Base-by-base conservation (phyloP, 2,329 filamentous ascomycete genomes). In the Diplodia intermedia region DNA sequence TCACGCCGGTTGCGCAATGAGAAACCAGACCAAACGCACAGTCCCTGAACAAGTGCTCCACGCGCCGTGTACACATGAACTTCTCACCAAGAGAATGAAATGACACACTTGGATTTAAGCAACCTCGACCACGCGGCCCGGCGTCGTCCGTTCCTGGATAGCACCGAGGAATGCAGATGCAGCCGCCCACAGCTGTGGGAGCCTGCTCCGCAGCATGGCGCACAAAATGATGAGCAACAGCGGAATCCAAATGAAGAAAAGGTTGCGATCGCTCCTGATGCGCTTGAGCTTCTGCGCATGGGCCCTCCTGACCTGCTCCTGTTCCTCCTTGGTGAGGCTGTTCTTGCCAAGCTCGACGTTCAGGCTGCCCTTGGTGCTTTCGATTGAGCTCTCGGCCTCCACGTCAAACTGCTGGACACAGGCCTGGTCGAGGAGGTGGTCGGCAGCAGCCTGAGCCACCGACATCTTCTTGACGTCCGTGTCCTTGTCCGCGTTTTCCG, bases 391-490 rank as follows among this genome's bases (percentile, higher is more conserved):
- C 29, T 66, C 79, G 23, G 81, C 79, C 60, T 84, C 82, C 2
- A 79, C 14, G 74, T 89, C 87, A 68, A 85, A 88, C 5, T 86
- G 72, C 6, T 80, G 71, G 2, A 84, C 77, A 70, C 86, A 89
- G 74, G 89, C 89, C 47, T 79, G 78, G 72, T 90, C 87, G 4
- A 86, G 86, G 67, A 86, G 83, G 2, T 83, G 83, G 33, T 90
- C 88, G 15, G 83, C 85, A 1, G 85, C 85, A 2, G 88, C 88
- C 65, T 82, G 82, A 9, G 83, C 82, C 1, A 86, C 86, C n/a
- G 86, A 86, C 20, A 84, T 80, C 72, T 86, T 84, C 77, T 90
- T 90, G 29, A 79, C 80, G 7, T 68, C 66, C 67, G 54, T 56
- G 33, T 70, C 67, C 47, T 57, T 66, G 65, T 82, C 78, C 50